phyloP scores from a whole-genome alignment of 768 basidiomycete species.

The Cystobasidium onofrii region DNA sequence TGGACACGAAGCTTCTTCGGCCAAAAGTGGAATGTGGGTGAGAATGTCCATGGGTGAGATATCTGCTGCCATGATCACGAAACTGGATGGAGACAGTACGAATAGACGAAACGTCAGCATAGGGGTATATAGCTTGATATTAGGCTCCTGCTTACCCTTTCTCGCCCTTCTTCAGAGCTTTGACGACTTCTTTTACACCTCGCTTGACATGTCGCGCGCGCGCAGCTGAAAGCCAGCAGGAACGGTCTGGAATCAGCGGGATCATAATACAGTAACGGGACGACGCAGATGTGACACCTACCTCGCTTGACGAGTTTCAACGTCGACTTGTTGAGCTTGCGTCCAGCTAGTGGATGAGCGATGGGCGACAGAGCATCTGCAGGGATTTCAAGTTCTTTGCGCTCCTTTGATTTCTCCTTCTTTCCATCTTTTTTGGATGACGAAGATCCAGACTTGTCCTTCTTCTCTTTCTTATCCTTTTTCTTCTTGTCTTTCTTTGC shows the following conservation, averaged over 20 bases:
- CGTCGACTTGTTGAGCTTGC: constrained; percentile 86
- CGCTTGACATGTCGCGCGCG: constrained; percentile 91
- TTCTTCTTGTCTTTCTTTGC: constrained; percentile 30
- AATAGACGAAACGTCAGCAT: neutral
- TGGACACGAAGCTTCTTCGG: constrained; percentile 85
- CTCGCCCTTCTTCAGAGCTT: constrained; percentile 93
- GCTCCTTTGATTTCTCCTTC: constrained; percentile 57
- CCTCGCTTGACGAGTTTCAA: constrained; percentile 93
- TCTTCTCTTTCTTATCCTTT: constrained; percentile 40
- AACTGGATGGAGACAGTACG: constrained; percentile 48
- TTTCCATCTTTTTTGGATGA: constrained; percentile 42
- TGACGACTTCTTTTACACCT: constrained; percentile 97
- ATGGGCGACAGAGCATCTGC: constrained; percentile 84
- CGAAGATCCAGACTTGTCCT: constrained; percentile 51
- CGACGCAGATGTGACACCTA: constrained; percentile 36
- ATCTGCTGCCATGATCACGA: constrained; percentile 87
- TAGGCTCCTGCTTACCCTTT: constrained; percentile 61
- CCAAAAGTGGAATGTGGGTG: constrained; percentile 86
- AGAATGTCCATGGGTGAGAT: constrained; percentile 98
- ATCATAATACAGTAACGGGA: too few species aligned
- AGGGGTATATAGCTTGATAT: neutral
- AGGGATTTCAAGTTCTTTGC: constrained; percentile 60
- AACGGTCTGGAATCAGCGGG: too few species aligned
- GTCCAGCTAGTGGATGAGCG: constrained; percentile 83
- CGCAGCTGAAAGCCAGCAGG: constrained; percentile 61